Evolutionary conservation across 2,329 filamentous ascomycete genomes (phyloP).

Genomic region (Pseudopyrenochaeta lycopersici): DNA sequence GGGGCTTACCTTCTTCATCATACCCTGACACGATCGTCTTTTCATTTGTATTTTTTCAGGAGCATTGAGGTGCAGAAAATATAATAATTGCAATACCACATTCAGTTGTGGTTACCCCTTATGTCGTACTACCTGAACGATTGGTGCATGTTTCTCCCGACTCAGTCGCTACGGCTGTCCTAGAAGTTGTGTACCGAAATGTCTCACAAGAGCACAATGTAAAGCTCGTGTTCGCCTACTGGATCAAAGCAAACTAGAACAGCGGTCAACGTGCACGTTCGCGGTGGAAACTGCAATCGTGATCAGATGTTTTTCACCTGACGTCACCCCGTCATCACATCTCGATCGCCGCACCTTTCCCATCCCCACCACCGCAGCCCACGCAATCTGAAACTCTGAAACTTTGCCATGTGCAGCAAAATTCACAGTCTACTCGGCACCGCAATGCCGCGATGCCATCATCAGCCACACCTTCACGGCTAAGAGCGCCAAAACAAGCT

Average conservation of each 20-base stretch:
- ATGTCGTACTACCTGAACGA: no score
- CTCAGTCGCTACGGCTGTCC: no score
- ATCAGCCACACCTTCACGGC: conserved; percentile 29
- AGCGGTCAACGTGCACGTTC: no score
- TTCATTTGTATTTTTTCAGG: not conserved
- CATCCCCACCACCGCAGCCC: not conserved
- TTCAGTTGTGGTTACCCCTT: no score
- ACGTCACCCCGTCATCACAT: no score
- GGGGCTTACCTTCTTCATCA: not conserved
- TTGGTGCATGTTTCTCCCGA: no score
- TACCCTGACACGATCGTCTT: conserved; percentile 1
- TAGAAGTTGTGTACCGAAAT: no score
- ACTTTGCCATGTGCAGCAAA: not conserved
- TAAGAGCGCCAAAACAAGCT: conserved; percentile 21
- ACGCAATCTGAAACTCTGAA: not conserved
- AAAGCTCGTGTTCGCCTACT: no score
- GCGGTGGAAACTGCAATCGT: no score
- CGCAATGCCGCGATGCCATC: conserved; percentile 20
- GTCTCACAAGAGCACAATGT: no score
- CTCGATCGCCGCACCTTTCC: not conserved
- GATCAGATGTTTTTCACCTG: no score
- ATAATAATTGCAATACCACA: not conserved
- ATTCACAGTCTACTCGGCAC: not conserved
- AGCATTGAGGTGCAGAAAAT: not conserved
- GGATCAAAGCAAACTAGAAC: no score